A percentile compares a stretch with the other conserved stretches of the same genome.
These are phyloP conservation scores for Thelonectria rubi DNA, from an alignment of 2,329 filamentous ascomycete species.

Conservation along the genomic window DNA sequence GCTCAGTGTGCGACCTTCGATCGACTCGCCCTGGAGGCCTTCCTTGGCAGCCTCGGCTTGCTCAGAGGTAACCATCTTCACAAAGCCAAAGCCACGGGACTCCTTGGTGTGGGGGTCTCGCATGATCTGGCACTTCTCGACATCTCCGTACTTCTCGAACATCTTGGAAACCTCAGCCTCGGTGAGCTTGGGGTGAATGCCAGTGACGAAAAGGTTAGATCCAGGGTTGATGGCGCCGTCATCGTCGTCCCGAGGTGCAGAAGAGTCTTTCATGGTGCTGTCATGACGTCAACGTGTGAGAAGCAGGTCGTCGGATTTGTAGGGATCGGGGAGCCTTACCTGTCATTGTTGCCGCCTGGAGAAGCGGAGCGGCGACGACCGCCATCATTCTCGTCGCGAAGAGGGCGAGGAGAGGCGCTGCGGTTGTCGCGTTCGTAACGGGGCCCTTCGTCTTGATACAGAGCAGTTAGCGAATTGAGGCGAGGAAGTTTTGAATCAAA, in stretches of 20 bases:
- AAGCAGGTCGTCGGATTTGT: background rate
- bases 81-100: constrained; percentile 98
- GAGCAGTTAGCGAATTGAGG: constrained; percentile 21
- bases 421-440: constrained; percentile 74
- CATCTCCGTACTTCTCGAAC: constrained; percentile 98
- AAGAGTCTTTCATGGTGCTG: constrained; percentile 63
- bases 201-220: constrained; percentile 98
- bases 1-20: constrained; percentile 94
- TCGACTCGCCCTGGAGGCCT: constrained; percentile 91
- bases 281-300: constrained; percentile 20
- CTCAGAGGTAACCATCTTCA: constrained; percentile 97
- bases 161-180: constrained; percentile 93
- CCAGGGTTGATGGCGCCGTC: constrained; percentile 89
- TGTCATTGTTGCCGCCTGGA: constrained; percentile 59
- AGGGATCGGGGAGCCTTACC: constrained; percentile 31
- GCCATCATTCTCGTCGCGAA: constrained; percentile 68
- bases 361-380: constrained; percentile 70
- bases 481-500: background rate
- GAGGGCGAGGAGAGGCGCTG: constrained; percentile 70
- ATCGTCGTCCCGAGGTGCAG: constrained; percentile 68
- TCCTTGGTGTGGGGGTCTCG: constrained; percentile 98
- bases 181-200: constrained; percentile 90
- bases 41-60: constrained; percentile 98
- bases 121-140: constrained; percentile 99
- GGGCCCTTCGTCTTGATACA: constrained; percentile 65